phyloP scores from a whole-genome alignment of 495 filamentous ascomycete species.

The Xylaria bambusicola region DNA sequence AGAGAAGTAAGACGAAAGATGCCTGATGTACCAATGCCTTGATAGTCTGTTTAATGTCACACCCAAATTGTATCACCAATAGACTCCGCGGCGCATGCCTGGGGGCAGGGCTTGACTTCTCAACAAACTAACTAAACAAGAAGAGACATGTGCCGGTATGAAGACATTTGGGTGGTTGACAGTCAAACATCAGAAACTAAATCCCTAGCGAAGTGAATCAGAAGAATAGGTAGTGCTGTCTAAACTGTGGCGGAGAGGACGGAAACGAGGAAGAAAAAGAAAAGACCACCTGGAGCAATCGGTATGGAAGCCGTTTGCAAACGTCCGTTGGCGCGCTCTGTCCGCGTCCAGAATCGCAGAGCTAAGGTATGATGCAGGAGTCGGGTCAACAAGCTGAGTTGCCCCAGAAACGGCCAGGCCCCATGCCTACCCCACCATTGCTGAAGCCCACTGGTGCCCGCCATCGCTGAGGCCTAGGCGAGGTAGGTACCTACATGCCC shows the following conservation, averaged over 20 bases:
- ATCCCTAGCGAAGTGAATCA: constrained; percentile 1
- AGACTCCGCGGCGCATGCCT: constrained; percentile 13
- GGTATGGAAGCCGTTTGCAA: not conserved
- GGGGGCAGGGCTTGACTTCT: not conserved
- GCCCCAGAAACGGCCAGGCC: constrained; percentile 17
- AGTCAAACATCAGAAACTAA: constrained; percentile 3
- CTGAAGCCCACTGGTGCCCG: too few species aligned
- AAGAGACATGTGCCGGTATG: not conserved
- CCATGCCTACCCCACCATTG: constrained; percentile 9
- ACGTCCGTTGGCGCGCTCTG: constrained; percentile 1
- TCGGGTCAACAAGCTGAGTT: constrained; percentile 21
- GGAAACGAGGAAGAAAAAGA: not conserved
- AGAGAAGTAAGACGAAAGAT: constrained; percentile 10
- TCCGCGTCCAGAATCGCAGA: not conserved
- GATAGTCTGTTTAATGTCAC: constrained; percentile 4
- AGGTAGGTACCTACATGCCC: too few species aligned
- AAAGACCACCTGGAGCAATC: not conserved
- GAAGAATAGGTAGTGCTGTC: constrained; percentile 14
- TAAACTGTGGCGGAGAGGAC: not conserved
- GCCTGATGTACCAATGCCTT: constrained; percentile 9
- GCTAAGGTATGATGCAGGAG: constrained; percentile 14
- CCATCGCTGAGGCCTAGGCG: too few species aligned
- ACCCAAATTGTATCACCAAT: constrained; percentile 11
- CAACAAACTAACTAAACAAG: not conserved
- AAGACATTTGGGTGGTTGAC: constrained; percentile 1